Evolutionary conservation across 2,329 filamentous ascomycete species (phyloP).

Genomic region (Phialophora expanda): DNA sequence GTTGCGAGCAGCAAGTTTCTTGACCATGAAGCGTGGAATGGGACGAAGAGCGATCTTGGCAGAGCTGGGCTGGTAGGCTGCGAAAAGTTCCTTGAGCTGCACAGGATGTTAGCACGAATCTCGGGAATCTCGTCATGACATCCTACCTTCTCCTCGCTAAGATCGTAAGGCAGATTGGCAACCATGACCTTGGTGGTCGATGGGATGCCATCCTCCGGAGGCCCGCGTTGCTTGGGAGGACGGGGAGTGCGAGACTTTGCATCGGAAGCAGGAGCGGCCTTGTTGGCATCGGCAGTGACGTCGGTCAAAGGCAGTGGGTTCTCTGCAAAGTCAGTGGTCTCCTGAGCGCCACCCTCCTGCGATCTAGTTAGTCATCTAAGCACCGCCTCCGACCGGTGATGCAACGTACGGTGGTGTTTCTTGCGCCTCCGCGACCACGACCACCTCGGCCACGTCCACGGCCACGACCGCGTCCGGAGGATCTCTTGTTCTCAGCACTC

Average conservation of each 20-base stretch:
- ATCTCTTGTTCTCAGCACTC: slow-evolving; percentile 60
- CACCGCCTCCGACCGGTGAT: not conserved
- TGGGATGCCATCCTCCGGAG: slow-evolving; percentile 93
- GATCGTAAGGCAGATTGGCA: slow-evolving; percentile 96
- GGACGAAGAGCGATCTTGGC: slow-evolving; percentile 99
- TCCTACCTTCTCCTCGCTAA: slow-evolving; percentile 92
- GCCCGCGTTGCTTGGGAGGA: slow-evolving; percentile 81
- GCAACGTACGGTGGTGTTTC: slow-evolving; percentile 29
- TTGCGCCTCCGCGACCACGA: slow-evolving; percentile 63
- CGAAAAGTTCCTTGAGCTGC: slow-evolving; percentile 97
- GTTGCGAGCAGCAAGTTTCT: slow-evolving; percentile 98
- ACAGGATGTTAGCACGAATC: slow-evolving; percentile 34
- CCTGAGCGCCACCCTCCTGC: slow-evolving; percentile 44
- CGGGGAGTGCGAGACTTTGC: slow-evolving; percentile 56
- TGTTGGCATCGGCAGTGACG: slow-evolving; percentile 56
- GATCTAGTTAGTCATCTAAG: slow-evolving; percentile 17
- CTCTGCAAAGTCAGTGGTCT: slow-evolving; percentile 53
- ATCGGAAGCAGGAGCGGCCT: slow-evolving; percentile 43
- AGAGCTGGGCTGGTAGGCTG: slow-evolving; percentile 85
- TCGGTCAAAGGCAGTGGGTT: slow-evolving; percentile 65
- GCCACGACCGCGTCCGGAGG: slow-evolving; percentile 62
- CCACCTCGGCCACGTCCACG: slow-evolving; percentile 68
- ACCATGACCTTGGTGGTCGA: slow-evolving; percentile 99
- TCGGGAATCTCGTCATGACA: not conserved
- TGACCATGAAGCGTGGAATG: slow-evolving; percentile 99